Conservation (phyloP, 2,329 filamentous ascomycete species). For the Fusarium sp. region DNA sequence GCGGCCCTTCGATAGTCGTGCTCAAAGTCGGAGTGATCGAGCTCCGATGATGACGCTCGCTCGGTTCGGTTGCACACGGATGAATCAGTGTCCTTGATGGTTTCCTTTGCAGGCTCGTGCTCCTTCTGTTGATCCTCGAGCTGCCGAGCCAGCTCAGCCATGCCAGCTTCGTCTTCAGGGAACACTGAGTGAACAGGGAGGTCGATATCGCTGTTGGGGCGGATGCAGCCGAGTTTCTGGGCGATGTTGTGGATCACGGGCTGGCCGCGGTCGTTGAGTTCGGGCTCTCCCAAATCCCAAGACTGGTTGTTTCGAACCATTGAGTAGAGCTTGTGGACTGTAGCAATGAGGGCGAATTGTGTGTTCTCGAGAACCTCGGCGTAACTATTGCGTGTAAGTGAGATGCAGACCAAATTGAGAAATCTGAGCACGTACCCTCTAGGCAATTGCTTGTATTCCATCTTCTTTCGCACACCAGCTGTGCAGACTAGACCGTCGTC, state of each 20-base stretch:
- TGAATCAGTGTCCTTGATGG: constrained; percentile 38
- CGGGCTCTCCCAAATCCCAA: constrained; percentile 71
- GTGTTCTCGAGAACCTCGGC: constrained; percentile 73
- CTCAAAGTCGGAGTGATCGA: constrained; percentile 65
- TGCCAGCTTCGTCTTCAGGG: constrained; percentile 68
- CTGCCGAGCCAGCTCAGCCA: constrained; percentile 65
- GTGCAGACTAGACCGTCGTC: constrained; percentile 72
- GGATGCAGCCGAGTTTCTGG: constrained; percentile 70
- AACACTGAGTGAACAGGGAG: constrained; percentile 67
- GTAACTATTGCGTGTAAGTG: constrained; percentile 56
- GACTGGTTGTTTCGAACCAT: constrained; percentile 68
- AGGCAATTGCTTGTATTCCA: constrained; percentile 73
- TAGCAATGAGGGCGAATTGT: constrained; percentile 70
- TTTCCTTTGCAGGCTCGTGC: constrained; percentile 47
- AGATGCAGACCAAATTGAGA: not conserved
- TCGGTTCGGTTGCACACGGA: constrained; percentile 49
- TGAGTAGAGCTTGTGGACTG: constrained; percentile 71
- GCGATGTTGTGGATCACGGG: constrained; percentile 73
- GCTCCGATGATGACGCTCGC: constrained; percentile 63
- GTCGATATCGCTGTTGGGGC: constrained; percentile 68
- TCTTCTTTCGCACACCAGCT: constrained; percentile 71
- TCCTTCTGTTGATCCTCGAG: constrained; percentile 58
- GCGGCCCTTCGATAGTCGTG: constrained; percentile 62
- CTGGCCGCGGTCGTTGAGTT: constrained; percentile 69
- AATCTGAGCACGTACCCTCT: constrained; percentile 58